A percentile compares a stretch with the other conserved stretches of the same genome.
Evolutionary conservation across 2,329 filamentous ascomycete genomes (phyloP).

Genomic region (Periconia digitata): DNA sequence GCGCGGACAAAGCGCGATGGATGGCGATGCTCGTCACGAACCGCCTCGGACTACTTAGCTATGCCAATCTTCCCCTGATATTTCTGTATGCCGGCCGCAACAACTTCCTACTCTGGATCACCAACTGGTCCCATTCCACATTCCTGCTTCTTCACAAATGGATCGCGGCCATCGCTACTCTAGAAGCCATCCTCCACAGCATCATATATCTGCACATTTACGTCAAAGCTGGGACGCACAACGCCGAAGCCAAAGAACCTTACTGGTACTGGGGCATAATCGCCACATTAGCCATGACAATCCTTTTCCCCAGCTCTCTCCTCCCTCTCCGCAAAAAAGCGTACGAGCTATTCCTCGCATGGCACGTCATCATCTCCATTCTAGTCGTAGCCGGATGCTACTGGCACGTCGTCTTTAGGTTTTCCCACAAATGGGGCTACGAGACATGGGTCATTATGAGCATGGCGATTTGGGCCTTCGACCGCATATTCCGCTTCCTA

Average conservation of each 20-base stretch:
- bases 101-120: conserved; percentile 53
- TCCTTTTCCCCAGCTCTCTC: conserved; percentile 9
- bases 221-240: conserved; percentile 28
- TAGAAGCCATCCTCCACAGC: conserved; percentile 53
- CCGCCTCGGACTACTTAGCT: conserved; percentile 47
- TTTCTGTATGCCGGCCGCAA: conserved; percentile 52
- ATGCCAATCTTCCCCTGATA: conserved; percentile 47
- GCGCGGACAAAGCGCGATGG: conserved; percentile 18
- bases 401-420: conserved; percentile 42
- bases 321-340: conserved; percentile 9
- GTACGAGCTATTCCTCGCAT: conserved; percentile 44
- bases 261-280: conserved; percentile 22
- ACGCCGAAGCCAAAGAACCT: conserved; percentile 38
- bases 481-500: conserved; percentile 46
- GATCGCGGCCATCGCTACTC: conserved; percentile 43
- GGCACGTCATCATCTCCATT: conserved; percentile 47
- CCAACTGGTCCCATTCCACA: conserved; percentile 54
- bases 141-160: conserved; percentile 50
- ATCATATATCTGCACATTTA: conserved; percentile 45
- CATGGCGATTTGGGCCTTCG: conserved; percentile 50
- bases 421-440: conserved; percentile 45
- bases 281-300: conserved; percentile 9
- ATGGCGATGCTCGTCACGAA: conserved; percentile 43
- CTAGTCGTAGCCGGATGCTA: conserved; percentile 48
- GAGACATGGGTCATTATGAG: conserved; percentile 50